Evolutionary conservation across 768 basidiomycete species (phyloP).

Genomic region (Cystobasidium tubakii): DNA sequence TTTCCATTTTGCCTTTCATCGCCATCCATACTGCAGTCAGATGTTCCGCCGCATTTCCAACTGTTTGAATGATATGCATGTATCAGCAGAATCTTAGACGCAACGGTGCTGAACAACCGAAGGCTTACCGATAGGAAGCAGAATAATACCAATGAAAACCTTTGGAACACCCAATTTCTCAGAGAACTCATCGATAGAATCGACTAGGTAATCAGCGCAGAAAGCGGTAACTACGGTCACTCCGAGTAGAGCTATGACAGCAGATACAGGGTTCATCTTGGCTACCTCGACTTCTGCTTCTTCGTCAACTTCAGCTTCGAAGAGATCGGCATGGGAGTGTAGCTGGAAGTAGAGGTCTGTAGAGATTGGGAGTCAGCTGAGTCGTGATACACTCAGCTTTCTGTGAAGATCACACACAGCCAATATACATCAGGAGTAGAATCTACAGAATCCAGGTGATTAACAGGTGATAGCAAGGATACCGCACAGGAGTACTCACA

Average conservation of each 20-base stretch:
- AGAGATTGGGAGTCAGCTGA: not conserved
- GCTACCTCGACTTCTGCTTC: constrained; percentile 53
- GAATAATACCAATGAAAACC: constrained; percentile 47
- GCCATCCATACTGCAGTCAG: constrained; percentile 76
- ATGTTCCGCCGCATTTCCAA: constrained; percentile 61
- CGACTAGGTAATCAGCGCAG: constrained; percentile 83
- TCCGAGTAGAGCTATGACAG: constrained; percentile 59
- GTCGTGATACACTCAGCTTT: not conserved
- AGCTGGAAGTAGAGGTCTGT: constrained; percentile 76
- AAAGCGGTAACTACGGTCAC: constrained; percentile 79
- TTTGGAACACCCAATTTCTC: constrained; percentile 72
- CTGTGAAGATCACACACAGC: not conserved
- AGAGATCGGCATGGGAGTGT: constrained; percentile 65
- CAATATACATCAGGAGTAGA: constrained; percentile 62
- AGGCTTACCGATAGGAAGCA: not conserved
- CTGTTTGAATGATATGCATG: not conserved
- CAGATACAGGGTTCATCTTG: constrained; percentile 67
- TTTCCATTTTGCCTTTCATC: constrained; percentile 64
- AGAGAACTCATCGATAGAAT: constrained; percentile 86
- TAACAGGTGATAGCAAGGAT: no score
- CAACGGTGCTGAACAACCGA: constrained; percentile 52
- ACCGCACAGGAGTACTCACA: constrained; percentile 50
- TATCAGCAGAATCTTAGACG: constrained; percentile 53
- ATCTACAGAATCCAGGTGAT: constrained; percentile 39
- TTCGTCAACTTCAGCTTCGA: constrained; percentile 54